Evolutionary conservation across 257 asterid species (phyloP).

Genomic region (Nicotiana attenuata): DNA sequence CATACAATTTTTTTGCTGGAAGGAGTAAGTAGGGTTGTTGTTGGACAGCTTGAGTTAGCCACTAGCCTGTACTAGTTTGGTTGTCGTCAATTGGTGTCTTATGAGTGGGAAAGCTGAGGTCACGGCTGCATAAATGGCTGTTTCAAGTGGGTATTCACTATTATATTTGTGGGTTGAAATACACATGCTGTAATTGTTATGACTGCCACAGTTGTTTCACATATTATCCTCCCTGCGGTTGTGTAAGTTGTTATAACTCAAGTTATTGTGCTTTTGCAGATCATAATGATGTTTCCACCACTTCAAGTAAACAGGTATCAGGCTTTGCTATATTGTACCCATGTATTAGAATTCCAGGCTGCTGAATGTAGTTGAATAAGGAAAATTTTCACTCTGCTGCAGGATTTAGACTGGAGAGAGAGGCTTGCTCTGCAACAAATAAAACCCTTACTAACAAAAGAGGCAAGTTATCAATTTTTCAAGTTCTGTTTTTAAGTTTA

Average conservation of each 20-base stretch:
- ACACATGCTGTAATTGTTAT: neutral
- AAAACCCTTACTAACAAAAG: conserved; percentile 55
- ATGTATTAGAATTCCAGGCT: conserved; percentile 8
- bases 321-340: conserved; percentile 12
- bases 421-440: conserved; percentile 57
- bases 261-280: conserved; percentile 36
- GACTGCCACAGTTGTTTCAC: neutral
- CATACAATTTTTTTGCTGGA: neutral
- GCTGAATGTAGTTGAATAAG: conserved; percentile 15
- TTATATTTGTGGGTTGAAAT: neutral
- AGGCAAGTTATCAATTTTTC: conserved; percentile 34
- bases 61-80: neutral
- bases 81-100: neutral
- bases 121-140: neutral
- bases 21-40: neutral
- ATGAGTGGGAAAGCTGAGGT: neutral
- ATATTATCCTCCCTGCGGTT: neutral
- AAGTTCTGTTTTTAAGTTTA: neutral
- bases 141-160: neutral
- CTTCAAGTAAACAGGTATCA: conserved; percentile 47
- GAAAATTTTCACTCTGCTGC: conserved; percentile 11
- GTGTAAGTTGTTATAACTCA: neutral
- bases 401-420: conserved; percentile 74
- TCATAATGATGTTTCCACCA: conserved; percentile 22
- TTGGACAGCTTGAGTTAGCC: neutral